Evolutionary conservation across 2,329 filamentous ascomycete species (phyloP), one percentile per base, ranked within the genome.

Genomic region (Trichoderma afroharzianum): DNA sequence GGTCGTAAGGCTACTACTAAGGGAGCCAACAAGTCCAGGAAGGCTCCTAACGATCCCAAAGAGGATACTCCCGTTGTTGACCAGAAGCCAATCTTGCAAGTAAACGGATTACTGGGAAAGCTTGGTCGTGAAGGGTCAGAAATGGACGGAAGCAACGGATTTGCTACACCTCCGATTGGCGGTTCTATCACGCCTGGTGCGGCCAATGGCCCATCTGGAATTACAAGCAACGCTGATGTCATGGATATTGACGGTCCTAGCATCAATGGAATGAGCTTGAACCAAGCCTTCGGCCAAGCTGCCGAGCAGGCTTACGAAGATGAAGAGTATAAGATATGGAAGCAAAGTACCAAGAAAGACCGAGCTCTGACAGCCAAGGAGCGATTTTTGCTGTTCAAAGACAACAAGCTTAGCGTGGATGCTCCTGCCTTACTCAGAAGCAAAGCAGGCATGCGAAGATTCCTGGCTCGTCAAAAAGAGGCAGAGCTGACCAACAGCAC

Each of bases 291-390:
- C 70, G 88, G 88, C 18, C 87, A 92, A 72, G 88, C 88, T 33
- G 87, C 85, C 15, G 92, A 97, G 76, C 93, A 97, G 75, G 87
- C 88, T 14, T 94, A 94, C 75, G 90, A 97, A 76, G 95, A 98
- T 76, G 95, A 98, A 72, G 95, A 98, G 79, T 97, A 96, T 83
- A 97, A 97, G 80, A 93, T 96, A 43, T 99, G 97, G 96, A 99
- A 98, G 83, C 95, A 98, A 81, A 94, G 97, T 53, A 99, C 96
- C 2, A 98, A 98, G 83, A 98, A 96, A 79, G 95, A 97, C 77
- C 91, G 96, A 73, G 96, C 96, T 4, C 84, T 92, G 28, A 90
- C 95, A 68, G 92, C 96, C 72, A 94, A 95, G 74, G 93, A 97
- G 79, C 89, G 96, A 36, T 91, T 94, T 80, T 89, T 92, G 50